These are phyloP conservation scores for Starmera stellimalicola DNA, from an alignment of 1,139 yeast species.

Conservation along the genomic window DNA sequence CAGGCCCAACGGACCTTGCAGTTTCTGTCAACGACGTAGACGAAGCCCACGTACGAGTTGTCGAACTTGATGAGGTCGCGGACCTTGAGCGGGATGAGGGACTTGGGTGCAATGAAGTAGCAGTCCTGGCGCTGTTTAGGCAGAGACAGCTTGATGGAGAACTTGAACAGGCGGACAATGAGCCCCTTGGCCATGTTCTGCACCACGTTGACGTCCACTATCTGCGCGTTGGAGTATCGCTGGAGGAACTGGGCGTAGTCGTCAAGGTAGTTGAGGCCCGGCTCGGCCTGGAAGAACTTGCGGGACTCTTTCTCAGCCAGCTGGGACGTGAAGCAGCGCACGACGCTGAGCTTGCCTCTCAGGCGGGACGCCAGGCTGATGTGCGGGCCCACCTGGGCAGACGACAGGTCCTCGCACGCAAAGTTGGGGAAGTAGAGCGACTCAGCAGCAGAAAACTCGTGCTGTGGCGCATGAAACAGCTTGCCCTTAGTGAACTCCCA, in stretches of 20 bases:
- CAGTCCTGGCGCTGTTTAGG: slow-evolving; percentile 44
- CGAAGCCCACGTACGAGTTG: slow-evolving; percentile 76
- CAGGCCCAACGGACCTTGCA: slow-evolving; percentile 88
- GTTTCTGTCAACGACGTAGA: slow-evolving; percentile 64
- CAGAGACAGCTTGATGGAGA: slow-evolving; percentile 31
- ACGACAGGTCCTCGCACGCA: too few species aligned
- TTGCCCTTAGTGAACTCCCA: slow-evolving; percentile 79
- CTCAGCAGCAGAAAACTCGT: slow-evolving; percentile 66
- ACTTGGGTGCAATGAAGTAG: slow-evolving; percentile 58
- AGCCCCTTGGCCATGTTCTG: slow-evolving; percentile 62
- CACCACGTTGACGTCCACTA: slow-evolving; percentile 67
- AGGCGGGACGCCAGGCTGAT: too few species aligned
- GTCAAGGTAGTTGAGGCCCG: too few species aligned
- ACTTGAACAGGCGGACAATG: slow-evolving; percentile 45
- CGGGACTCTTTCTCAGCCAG: slow-evolving; percentile 65
- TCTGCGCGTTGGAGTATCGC: slow-evolving; percentile 46
- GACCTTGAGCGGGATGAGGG: slow-evolving; percentile 46
- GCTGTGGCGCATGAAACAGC: slow-evolving; percentile 69
- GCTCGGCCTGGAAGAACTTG: slow-evolving; percentile 42
- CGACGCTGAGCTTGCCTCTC: slow-evolving; percentile 48
- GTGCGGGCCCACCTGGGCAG: too few species aligned
- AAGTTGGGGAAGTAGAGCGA: slow-evolving; percentile 84
- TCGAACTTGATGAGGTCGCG: slow-evolving; percentile 57
- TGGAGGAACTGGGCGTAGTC: slow-evolving; percentile 22
- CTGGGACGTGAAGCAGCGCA: slow-evolving; percentile 58